Conservation (phyloP, 495 filamentous ascomycete species). For the Hypoxylon rickii region DNA sequence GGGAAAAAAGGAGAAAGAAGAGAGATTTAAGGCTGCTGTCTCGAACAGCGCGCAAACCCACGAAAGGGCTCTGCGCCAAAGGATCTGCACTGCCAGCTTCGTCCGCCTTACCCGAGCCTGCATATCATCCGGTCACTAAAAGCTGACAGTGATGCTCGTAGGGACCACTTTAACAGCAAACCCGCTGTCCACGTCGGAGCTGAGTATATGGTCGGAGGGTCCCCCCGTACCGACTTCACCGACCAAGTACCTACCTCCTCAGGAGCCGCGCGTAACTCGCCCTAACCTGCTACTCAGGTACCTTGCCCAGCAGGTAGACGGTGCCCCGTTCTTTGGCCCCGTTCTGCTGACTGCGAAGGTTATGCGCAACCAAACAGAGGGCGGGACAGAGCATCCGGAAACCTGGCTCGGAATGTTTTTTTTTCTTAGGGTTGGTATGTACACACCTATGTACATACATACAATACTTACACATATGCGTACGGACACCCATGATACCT, state of each 20-base stretch:
- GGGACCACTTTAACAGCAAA: neutral
- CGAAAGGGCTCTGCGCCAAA: neutral
- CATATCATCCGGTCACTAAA: constrained; percentile 24
- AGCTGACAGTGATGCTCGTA: constrained; percentile 6
- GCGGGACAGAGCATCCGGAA: constrained; percentile 2
- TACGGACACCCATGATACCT: too few species aligned
- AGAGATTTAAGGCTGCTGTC: neutral
- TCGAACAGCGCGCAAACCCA: too few species aligned
- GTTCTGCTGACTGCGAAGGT: constrained; percentile 5
- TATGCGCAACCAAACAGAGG: constrained; percentile 9
- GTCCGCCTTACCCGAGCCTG: constrained; percentile 23
- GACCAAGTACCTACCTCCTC: neutral
- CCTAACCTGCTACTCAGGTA: neutral
- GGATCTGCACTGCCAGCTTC: constrained; percentile 28
- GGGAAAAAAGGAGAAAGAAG: neutral
- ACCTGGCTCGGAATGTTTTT: constrained; percentile 3
- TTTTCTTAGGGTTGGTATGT: neutral
- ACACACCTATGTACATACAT: too few species aligned
- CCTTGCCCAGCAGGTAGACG: constrained; percentile 6
- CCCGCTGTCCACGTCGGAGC: neutral
- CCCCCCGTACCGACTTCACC: neutral
- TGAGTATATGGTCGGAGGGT: neutral
- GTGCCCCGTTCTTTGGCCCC: constrained; percentile 1
- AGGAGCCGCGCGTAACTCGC: too few species aligned
- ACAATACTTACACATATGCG: too few species aligned